These are phyloP conservation scores for Zoysia pacifica DNA, from an alignment of 176 grass and related monocot species.

Conservation along the genomic window DNA sequence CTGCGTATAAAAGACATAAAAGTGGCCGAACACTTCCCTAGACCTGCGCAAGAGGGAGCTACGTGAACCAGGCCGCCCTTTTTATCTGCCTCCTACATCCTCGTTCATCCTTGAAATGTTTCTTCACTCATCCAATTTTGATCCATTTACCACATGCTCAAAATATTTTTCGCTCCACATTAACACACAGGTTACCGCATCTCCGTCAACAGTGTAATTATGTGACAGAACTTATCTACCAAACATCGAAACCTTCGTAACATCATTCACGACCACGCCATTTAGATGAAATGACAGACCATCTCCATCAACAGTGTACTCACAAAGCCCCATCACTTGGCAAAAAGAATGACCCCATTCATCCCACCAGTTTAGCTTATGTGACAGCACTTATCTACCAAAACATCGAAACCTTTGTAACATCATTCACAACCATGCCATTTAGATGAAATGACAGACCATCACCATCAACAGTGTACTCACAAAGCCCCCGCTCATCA, in stretches of 20 bases:
- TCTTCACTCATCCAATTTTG: slow-evolving; percentile 7
- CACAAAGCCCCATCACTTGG: too few relatives aligned
- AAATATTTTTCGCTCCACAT: neutral
- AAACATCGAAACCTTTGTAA: neutral
- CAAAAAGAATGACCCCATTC: neutral
- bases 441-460: neutral
- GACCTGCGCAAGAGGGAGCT: too few relatives aligned
- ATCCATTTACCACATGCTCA: neutral
- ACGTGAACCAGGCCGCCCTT: too few relatives aligned
- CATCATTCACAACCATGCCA: neutral
- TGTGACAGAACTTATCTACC: too few relatives aligned
- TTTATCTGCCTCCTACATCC: too few relatives aligned
- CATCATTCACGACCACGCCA: too few relatives aligned
- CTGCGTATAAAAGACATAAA: too few relatives aligned
- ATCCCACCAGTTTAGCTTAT: neutral
- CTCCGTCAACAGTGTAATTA: too few relatives aligned
- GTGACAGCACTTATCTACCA: neutral
- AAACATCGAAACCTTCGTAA: too few relatives aligned
- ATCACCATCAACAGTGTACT: neutral
- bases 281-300: too few relatives aligned
- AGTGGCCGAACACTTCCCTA: too few relatives aligned
- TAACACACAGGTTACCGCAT: neutral
- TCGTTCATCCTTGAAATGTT: neutral
- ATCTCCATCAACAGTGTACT: too few relatives aligned
- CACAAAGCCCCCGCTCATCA: neutral